Conservation (phyloP, 2,329 filamentous ascomycete species). For the Aspergillus versicolor region DNA sequence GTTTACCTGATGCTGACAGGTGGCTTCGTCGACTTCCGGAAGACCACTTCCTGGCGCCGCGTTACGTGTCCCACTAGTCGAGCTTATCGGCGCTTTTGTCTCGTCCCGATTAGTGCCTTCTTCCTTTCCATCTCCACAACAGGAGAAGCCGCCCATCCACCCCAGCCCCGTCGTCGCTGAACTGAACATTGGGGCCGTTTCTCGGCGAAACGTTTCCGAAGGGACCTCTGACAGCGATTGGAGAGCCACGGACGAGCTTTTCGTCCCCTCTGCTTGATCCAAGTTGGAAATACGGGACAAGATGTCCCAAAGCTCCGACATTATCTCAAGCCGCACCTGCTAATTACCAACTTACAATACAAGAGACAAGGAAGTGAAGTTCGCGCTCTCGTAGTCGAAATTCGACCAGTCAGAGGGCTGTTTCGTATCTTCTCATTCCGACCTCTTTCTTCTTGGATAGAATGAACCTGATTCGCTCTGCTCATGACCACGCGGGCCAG, state of each 20-base stretch:
- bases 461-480: conserved; percentile 1
- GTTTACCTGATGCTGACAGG: not conserved
- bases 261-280: conserved; percentile 13
- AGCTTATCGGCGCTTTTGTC: conserved; percentile 11
- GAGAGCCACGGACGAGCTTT: conserved; percentile 7
- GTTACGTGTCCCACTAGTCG: conserved; percentile 8
- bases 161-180: not conserved
- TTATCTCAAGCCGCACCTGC: conserved; percentile 1
- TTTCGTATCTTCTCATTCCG: not conserved
- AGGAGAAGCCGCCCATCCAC: conserved; percentile 8
- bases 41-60: not conserved
- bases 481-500: conserved; percentile 10
- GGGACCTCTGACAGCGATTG: conserved; percentile 5
- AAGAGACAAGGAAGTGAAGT: not conserved
- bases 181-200: conserved; percentile 20
- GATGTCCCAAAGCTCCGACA: conserved; percentile 7
- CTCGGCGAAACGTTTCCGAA: conserved; percentile 19
- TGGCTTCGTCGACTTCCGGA: not conserved
- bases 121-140: conserved; percentile 15
- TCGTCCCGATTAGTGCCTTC: conserved; percentile 6
- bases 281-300: conserved; percentile 1
- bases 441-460: not conserved
- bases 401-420: not conserved
- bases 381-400: not conserved
- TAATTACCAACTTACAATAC: not conserved